These are phyloP conservation scores for Umbilicaria muhlenbergii DNA, from an alignment of 495 filamentous ascomycete genomes.

Conservation along the genomic window DNA sequence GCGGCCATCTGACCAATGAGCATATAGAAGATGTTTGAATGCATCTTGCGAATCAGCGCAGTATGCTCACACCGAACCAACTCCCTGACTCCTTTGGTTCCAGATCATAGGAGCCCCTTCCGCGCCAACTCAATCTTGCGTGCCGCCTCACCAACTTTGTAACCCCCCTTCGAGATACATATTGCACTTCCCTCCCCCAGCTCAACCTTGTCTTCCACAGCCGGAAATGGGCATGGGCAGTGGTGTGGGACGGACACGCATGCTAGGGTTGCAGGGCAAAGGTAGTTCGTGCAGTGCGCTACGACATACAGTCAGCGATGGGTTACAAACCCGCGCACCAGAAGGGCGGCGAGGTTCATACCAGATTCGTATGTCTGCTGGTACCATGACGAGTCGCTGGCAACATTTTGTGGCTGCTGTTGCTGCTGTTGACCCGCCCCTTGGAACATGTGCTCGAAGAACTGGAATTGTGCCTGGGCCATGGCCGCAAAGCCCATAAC, in stretches of 20 bases:
- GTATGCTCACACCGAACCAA: no score
- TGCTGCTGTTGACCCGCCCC: slow-evolving; percentile 46
- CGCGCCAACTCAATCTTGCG: slow-evolving; percentile 69
- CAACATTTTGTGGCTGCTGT: slow-evolving; percentile 53
- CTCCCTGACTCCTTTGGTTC: no score
- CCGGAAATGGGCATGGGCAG: slow-evolving; percentile 74
- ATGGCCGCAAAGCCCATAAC: slow-evolving; percentile 19
- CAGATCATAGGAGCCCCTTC: slow-evolving; percentile 59
- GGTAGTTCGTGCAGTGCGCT: slow-evolving; percentile 74
- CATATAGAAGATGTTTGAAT: no score
- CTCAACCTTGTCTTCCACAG: slow-evolving; percentile 78
- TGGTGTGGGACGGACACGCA: slow-evolving; percentile 91
- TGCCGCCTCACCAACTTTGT: slow-evolving; percentile 53
- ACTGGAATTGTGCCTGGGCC: slow-evolving; percentile 60
- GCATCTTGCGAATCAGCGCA: no score
- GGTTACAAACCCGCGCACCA: slow-evolving; percentile 1
- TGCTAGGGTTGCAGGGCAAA: slow-evolving; percentile 79
- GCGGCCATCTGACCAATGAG: no score
- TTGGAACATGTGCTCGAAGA: slow-evolving; percentile 78
- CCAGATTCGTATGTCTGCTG: slow-evolving; percentile 51
- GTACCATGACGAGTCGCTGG: slow-evolving; percentile 66
- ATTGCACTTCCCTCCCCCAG: slow-evolving; percentile 65
- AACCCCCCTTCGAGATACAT: slow-evolving; percentile 73
- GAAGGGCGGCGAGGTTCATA: slow-evolving; percentile 17
- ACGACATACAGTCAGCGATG: not conserved